phyloP scores from a whole-genome alignment of 176 grass and related monocot species.

The Carex littledalei region DNA sequence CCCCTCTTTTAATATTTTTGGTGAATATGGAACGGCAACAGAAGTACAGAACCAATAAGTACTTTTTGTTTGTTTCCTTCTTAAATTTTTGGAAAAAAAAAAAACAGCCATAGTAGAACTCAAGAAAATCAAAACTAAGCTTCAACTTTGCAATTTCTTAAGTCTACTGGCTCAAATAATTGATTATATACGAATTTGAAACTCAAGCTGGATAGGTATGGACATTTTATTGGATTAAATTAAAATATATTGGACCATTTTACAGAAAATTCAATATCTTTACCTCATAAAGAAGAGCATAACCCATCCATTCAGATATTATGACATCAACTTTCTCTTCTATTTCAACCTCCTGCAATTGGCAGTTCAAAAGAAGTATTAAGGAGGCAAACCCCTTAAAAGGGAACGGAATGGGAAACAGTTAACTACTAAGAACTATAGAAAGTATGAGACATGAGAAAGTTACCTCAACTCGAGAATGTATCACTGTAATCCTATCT shows the following conservation, averaged over 20 bases:
- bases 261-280: background rate
- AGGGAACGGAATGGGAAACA: conserved; percentile 8
- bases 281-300: conserved; percentile 94
- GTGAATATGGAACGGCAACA: background rate
- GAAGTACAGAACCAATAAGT: background rate
- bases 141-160: background rate
- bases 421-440: background rate
- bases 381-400: background rate
- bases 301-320: conserved; percentile 99
- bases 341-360: conserved; percentile 61
- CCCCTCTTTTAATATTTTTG: background rate
- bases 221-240: background rate
- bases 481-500: conserved; percentile 63
- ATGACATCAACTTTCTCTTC: conserved; percentile 90
- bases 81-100: background rate
- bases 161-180: background rate
- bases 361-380: conserved; percentile 17
- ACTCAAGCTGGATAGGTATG: background rate
- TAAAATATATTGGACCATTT: background rate
- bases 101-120: background rate
- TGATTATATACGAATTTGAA: background rate
- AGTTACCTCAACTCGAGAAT: conserved; percentile 84
- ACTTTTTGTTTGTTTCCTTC: background rate
- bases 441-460: conserved; percentile 24
- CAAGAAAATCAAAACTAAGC: background rate